Percentiles rank a stretch among this genome's conserved stretches.
Evolutionary conservation across 139 green algal species (phyloP).

Genomic region (Mesotaenium endlicherianum): DNA sequence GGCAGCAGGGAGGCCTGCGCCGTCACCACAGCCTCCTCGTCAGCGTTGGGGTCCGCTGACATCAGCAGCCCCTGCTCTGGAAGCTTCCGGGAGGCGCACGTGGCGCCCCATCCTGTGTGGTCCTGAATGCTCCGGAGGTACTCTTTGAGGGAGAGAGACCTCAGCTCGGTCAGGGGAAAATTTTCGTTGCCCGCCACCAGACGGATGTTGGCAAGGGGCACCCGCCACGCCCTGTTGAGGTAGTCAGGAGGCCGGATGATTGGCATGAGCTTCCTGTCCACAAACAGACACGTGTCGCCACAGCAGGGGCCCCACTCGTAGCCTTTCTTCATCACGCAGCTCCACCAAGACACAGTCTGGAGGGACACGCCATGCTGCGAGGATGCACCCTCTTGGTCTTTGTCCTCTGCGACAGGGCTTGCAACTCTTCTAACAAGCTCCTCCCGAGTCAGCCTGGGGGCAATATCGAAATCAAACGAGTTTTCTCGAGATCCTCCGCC

Average conservation of each 20-base stretch:
- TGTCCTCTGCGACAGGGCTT: no score
- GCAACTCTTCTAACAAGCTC: no score
- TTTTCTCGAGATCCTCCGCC: no score
- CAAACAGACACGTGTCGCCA: not conserved
- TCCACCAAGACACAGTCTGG: no score
- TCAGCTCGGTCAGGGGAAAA: not conserved
- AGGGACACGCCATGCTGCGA: no score
- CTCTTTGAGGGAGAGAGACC: conserved; percentile 2
- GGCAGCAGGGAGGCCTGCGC: not conserved
- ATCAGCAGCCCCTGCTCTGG: not conserved
- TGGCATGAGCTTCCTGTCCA: not conserved
- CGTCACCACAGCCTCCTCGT: not conserved
- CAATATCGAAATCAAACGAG: no score
- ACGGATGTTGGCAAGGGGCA: not conserved
- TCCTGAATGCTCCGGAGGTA: not conserved
- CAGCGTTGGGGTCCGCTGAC: not conserved
- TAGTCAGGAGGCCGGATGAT: conserved; percentile 5
- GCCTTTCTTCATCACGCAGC: no score
- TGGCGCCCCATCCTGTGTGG: no score
- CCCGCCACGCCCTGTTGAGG: not conserved
- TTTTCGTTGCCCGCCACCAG: not conserved
- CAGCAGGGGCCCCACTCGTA: conserved; percentile 5
- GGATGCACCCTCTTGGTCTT: no score
- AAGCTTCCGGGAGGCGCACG: no score
- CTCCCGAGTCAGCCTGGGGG: no score